phyloP scores from a whole-genome alignment of 2,329 filamentous ascomycete genomes.

The Trichophaea hybrida region DNA sequence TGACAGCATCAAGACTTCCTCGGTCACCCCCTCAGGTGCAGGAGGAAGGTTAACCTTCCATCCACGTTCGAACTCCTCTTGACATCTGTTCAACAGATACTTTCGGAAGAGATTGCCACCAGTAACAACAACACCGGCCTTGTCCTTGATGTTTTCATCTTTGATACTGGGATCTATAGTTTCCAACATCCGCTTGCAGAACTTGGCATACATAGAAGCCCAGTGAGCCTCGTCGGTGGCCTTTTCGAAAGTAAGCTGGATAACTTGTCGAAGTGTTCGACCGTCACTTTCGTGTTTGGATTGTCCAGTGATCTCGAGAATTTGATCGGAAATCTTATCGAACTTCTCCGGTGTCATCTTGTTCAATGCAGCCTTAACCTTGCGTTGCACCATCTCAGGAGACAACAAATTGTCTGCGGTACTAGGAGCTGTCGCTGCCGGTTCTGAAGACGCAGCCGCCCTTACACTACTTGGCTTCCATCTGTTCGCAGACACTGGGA shows the following conservation, averaged over 20 bases:
- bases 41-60: slow-evolving; percentile 81
- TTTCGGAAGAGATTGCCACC: slow-evolving; percentile 95
- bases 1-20: slow-evolving; percentile 63
- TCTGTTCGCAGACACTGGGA: slow-evolving; percentile 55
- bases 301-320: slow-evolving; percentile 79
- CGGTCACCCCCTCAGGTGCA: slow-evolving; percentile 55
- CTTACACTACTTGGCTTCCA: slow-evolving; percentile 77
- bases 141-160: slow-evolving; percentile 88
- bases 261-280: slow-evolving; percentile 88
- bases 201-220: slow-evolving; percentile 97
- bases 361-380: slow-evolving; percentile 96
- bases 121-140: slow-evolving; percentile 70
- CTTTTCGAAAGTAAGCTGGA: slow-evolving; percentile 98
- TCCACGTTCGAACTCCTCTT: slow-evolving; percentile 96
- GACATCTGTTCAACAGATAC: slow-evolving; percentile 94
- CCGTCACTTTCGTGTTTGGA: slow-evolving; percentile 93
- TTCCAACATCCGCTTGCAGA: slow-evolving; percentile 93
- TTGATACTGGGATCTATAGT: slow-evolving; percentile 90
- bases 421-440: slow-evolving; percentile 37
- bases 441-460: slow-evolving; percentile 31
- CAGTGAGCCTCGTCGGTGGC: slow-evolving; percentile 96
- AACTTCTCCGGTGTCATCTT: slow-evolving; percentile 99
- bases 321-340: slow-evolving; percentile 85
- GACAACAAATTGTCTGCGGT: slow-evolving; percentile 48
- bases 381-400: slow-evolving; percentile 87